Evolutionary conservation across 129 eudicot species (phyloP), one percentile per base, ranked within the genome.

Genomic region (Helichrysum umbraculigerum): DNA sequence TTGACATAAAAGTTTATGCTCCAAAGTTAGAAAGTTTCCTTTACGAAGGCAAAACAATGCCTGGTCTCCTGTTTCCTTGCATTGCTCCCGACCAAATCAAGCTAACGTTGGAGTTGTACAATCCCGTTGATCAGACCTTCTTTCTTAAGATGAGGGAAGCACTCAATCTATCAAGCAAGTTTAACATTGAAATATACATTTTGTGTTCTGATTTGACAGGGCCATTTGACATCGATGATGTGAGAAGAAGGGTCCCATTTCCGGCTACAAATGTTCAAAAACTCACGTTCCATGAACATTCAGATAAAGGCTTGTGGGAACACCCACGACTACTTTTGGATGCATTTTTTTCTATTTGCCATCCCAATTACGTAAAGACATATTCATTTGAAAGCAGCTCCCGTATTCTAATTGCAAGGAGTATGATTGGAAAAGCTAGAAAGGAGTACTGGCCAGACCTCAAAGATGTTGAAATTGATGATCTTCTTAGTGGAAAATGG

Each of bases 81-180:
- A 16, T 6, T 34, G 50, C 12, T 66, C 50, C 29, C 3, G 0
- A 66, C 15, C 25, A 66, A 34, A 66, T 66, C 5, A 6, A 6
- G 12, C 47, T 34, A 6, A 17, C 9, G 4, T 41, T 34, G 50
- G 6, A n/a, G 10, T 33, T 33, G 25, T 4, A 3, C 3, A 34
- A 30, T 6, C 44, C 25, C 28, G 6, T 65, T 65, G 70, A 34
- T 65, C 9, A 32, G 4, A 30, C 47, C 5, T 65, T 65, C 14
- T 65, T 16, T 65, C 10, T 60, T 32, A 65, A 30, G 25, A 15
- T 65, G 70, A 65, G 51, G 22, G 71, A 66, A 66, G 28, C 15
- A 34, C 50, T 66, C 22, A 16, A n/a, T 16, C 6, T 66, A n/a
- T 34, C 50, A 34, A 29, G 68, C 68, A 62, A 62, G n/a, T 14